These are phyloP conservation scores for Cyclospora cayetanensis DNA, from an alignment of 169 alveolate genomes.

Conservation along the genomic window DNA sequence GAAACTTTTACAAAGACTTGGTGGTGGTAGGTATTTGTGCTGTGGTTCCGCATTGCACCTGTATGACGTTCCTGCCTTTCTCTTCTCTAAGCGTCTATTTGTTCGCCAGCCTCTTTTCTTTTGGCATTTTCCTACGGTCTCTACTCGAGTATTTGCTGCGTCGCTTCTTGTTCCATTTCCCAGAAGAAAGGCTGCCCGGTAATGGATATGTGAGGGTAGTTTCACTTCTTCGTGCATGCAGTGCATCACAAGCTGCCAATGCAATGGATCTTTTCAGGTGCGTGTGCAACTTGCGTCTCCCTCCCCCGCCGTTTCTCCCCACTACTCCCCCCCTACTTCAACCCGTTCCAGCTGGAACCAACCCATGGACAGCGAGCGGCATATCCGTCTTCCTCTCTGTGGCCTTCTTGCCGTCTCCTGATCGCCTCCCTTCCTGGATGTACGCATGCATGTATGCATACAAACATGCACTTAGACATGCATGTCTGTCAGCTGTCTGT, in stretches of 20 bases:
- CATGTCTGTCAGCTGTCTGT: not conserved
- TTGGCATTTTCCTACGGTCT: constrained; percentile 77
- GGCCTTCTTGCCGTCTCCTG: not conserved
- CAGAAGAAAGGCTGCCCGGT: constrained; percentile 76
- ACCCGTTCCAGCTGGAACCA: no score
- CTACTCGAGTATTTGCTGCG: constrained; percentile 80
- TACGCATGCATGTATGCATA: not conserved
- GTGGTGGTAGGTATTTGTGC: constrained; percentile 73
- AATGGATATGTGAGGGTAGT: not conserved
- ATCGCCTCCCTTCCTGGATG: not conserved
- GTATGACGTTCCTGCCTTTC: not conserved
- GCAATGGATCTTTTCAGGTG: constrained; percentile 80
- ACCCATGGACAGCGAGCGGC: no score
- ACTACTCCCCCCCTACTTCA: no score
- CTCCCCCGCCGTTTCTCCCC: no score
- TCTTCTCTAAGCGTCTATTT: not conserved
- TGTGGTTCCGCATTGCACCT: constrained; percentile 70
- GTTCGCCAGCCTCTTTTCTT: not conserved
- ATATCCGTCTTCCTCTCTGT: no score
- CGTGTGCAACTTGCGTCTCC: no score
- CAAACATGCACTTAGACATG: not conserved
- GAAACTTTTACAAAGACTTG: constrained; percentile 74
- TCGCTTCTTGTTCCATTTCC: constrained; percentile 80
- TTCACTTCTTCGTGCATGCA: constrained; percentile 82
- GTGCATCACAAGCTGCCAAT: constrained; percentile 85